Evolutionary conservation across 176 grass and related monocot genomes (phyloP), one percentile per base, ranked within the genome.

Genomic region (Raddia distichophylla): DNA sequence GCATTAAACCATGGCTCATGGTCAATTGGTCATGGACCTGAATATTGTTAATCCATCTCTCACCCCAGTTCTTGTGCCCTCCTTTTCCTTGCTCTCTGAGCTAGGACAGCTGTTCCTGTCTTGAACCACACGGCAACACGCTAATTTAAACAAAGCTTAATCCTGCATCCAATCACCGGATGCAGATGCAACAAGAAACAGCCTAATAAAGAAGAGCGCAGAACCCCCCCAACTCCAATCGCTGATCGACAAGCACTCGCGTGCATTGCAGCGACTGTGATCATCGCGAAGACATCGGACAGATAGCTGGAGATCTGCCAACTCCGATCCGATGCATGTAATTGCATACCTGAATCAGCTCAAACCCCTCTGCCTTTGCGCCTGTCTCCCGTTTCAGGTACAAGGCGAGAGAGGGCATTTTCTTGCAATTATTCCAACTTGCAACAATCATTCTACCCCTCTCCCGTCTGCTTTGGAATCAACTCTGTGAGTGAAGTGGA

Each of bases 81-180:
- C 37, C 37, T 66, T 48, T 80, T 60, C 61, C 75, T 84, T 80
- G 53, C 43, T 84, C 60, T 79, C 1, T 68, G 68, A 33, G 68
- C 60, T 74, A 61, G n/a, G n/a, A 79, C 86, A 80, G 75, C 81
- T 88, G 81, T 52, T 74, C 19, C 5, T 18, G 5, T 56, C 46
- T 65, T 79, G 44, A 88, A 66, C 43, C 37, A 77, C 14, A 19
- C 50, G 0, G 10, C 12, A 10, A 27, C 42, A 6, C 35, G 33
- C 10, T 8, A 47, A 27, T 27, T 27, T 27, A 10, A 1, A 79
- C 19, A 73, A 64, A 73, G 54, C 33, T 37, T 37, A 13, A 19
- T 10, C 48, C 5, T 50, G 46, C 12, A 19, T 59, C 58, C 67
- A 67, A 75, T 83, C 66, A 59, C 44, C 42, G 4, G 14, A 17